A percentile compares a stretch with the other conserved stretches of the same genome.
These are phyloP conservation scores for Colletotrichum musae DNA, from an alignment of 2,329 filamentous ascomycete species.

Conservation along the genomic window DNA sequence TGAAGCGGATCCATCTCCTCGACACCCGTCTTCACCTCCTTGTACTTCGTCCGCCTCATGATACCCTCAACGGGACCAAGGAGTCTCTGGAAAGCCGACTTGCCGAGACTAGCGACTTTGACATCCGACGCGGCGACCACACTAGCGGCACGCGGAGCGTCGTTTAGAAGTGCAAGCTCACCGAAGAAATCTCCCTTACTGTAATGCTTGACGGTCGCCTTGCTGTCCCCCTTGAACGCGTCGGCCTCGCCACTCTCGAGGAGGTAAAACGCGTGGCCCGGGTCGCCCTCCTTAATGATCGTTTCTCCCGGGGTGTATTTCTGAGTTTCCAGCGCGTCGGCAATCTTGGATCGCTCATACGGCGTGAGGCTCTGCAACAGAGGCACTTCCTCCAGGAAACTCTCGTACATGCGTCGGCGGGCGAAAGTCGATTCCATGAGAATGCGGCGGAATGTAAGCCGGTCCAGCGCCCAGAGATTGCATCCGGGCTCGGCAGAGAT, in stretches of 20 bases:
- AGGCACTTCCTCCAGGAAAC: conserved; percentile 94
- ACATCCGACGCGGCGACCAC: conserved; percentile 88
- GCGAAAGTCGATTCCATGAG: conserved; percentile 99
- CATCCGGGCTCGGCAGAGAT: conserved; percentile 84
- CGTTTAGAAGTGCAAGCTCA: conserved; percentile 92
- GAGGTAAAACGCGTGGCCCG: conserved; percentile 91
- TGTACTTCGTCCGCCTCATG: conserved; percentile 84
- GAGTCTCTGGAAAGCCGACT: conserved; percentile 94
- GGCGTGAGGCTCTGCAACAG: conserved; percentile 86
- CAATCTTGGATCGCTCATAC: conserved; percentile 97
- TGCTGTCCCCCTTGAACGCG: conserved; percentile 83
- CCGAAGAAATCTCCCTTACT: conserved; percentile 97
- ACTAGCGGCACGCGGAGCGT: conserved; percentile 92
- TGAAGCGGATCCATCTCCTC: conserved; percentile 79
- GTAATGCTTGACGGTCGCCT: conserved; percentile 83
- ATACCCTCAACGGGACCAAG: conserved; percentile 94
- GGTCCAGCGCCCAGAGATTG: conserved; percentile 94
- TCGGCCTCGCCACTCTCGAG: conserved; percentile 90
- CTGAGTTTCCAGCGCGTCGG: conserved; percentile 92
- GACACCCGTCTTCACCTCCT: conserved; percentile 72
- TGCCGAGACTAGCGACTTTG: conserved; percentile 92
- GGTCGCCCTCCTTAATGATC: conserved; percentile 94
- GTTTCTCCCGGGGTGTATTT: conserved; percentile 85
- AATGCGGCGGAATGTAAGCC: conserved; percentile 96
- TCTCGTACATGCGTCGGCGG: conserved; percentile 95